Evolutionary conservation across 345 rosid genomes (phyloP).

Genomic region (Melaleuca quinquenervia): DNA sequence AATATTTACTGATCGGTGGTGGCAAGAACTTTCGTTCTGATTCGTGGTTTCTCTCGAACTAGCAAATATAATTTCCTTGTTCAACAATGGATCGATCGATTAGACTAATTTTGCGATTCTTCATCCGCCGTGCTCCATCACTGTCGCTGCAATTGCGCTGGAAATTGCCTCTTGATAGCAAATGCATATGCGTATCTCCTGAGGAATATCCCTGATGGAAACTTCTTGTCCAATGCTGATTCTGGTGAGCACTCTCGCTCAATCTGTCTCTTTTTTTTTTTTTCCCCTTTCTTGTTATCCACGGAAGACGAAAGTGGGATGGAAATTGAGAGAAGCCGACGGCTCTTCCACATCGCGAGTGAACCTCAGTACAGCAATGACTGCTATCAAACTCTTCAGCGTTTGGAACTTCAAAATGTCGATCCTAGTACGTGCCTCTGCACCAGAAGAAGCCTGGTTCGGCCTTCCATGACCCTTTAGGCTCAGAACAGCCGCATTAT

Average conservation of each 20-base stretch:
- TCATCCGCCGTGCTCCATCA: not conserved
- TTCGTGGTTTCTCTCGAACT: not conserved
- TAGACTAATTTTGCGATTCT: not conserved
- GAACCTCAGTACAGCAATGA: not conserved
- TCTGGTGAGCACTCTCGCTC: not conserved
- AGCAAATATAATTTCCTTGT: not conserved
- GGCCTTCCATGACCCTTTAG: not conserved
- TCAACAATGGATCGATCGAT: not conserved
- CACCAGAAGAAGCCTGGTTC: not conserved
- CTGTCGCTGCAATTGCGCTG: too few relatives aligned
- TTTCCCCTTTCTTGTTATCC: not conserved
- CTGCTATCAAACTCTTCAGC: not conserved
- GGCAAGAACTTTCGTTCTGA: not conserved
- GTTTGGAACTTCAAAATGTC: not conserved
- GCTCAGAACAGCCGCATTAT: not conserved
- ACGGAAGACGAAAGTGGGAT: too few relatives aligned
- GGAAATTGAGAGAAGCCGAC: not conserved
- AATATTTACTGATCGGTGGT: not conserved
- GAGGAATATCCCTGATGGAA: not conserved
- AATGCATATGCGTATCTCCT: not conserved
- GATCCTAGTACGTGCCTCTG: not conserved
- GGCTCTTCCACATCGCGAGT: fast-evolving
- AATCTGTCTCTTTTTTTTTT: fast-evolving
- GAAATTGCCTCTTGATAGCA: too few relatives aligned
- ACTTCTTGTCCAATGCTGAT: not conserved